phyloP scores from a whole-genome alignment of 2,329 filamentous ascomycete genomes.

The Ascochyta rabiei region DNA sequence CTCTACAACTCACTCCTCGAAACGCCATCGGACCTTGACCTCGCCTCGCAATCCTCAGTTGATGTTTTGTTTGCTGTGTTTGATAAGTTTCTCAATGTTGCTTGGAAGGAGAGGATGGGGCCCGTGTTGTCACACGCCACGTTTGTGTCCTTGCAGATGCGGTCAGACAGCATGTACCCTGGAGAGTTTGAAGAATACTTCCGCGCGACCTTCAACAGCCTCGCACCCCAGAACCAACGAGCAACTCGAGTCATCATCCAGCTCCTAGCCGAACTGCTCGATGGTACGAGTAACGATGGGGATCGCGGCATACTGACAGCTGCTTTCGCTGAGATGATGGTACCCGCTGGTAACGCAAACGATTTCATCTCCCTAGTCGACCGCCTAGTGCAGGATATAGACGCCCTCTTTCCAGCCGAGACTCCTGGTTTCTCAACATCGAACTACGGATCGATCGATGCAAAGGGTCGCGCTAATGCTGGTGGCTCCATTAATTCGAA shows the following conservation, averaged over 20 bases:
- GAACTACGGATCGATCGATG: conserved; percentile 65
- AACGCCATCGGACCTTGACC: conserved; percentile 77
- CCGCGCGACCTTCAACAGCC: conserved; percentile 57
- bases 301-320: conserved; percentile 87
- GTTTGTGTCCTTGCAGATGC: conserved; percentile 75
- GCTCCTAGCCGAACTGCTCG: conserved; percentile 82
- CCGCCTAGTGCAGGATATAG: conserved; percentile 85
- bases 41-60: conserved; percentile 74
- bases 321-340: conserved; percentile 85
- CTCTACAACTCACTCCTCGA: conserved; percentile 89
- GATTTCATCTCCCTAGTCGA: conserved; percentile 89
- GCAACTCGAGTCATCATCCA: conserved; percentile 85
- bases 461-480: conserved; percentile 63
- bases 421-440: conserved; percentile 54
- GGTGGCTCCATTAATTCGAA: conserved; percentile 83
- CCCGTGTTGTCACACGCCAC: conserved; percentile 76
- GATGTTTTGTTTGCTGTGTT: conserved; percentile 91
- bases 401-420: conserved; percentile 79
- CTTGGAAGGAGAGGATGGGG: conserved; percentile 88
- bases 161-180: conserved; percentile 66
- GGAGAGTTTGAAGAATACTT: conserved; percentile 72
- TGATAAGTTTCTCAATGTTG: conserved; percentile 87
- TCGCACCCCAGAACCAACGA: conserved; percentile 67
- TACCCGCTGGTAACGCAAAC: conserved; percentile 75
- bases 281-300: conserved; percentile 88